phyloP scores from a whole-genome alignment of 495 filamentous ascomycete genomes.

The Penicillium subrubescens region DNA sequence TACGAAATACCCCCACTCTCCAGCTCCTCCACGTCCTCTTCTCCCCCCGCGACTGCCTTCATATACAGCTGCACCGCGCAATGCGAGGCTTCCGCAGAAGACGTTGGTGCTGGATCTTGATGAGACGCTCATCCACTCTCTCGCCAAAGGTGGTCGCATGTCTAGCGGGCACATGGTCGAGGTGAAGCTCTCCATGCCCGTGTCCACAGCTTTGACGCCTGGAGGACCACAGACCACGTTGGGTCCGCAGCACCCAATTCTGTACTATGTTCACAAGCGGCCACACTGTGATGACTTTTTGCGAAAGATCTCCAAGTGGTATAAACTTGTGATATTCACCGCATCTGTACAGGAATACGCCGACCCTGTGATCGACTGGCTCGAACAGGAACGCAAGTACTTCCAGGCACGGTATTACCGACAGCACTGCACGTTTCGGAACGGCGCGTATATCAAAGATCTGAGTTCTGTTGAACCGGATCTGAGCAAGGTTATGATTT shows the following conservation, averaged over 20 bases:
- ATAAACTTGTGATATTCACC: slow-evolving; percentile 96
- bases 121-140: slow-evolving; percentile 95
- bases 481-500: slow-evolving; percentile 94
- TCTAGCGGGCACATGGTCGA: slow-evolving; percentile 98
- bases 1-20: slow-evolving; percentile 86
- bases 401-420: slow-evolving; percentile 90
- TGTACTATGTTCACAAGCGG: slow-evolving; percentile 98
- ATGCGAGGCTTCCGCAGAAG: slow-evolving; percentile 64
- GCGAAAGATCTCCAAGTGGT: slow-evolving; percentile 95
- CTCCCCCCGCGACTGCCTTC: slow-evolving; percentile 85
- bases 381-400: slow-evolving; percentile 94
- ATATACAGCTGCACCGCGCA: slow-evolving; percentile 60
- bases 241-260: slow-evolving; percentile 89
- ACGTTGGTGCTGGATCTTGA: slow-evolving; percentile 95
- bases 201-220: slow-evolving; percentile 59
- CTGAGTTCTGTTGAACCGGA: slow-evolving; percentile 94
- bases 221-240: slow-evolving; percentile 63
- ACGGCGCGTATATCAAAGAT: slow-evolving; percentile 97
- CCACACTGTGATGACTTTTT: slow-evolving; percentile 97
- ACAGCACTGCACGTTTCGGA: slow-evolving; percentile 93
- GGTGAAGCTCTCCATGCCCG: slow-evolving; percentile 75
- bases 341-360: slow-evolving; percentile 98
- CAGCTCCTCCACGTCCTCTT: slow-evolving; percentile 84
- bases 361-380: slow-evolving; percentile 98
- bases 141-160: slow-evolving; percentile 95